Evolutionary conservation across 352 stramenopile genomes (phyloP).

Genomic region (Phytophthora crassamura): DNA sequence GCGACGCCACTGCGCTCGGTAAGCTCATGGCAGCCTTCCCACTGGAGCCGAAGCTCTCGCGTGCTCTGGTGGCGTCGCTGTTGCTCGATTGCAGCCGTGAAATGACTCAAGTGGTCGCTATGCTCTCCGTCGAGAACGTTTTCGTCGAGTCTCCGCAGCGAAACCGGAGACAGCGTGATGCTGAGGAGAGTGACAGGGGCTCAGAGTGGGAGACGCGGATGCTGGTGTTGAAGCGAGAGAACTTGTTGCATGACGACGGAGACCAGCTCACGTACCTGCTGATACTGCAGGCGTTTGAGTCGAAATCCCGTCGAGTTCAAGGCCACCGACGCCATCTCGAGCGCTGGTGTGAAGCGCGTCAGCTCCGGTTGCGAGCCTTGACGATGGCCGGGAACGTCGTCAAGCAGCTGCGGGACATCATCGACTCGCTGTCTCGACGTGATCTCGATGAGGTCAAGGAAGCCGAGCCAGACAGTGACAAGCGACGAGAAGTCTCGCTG

Average conservation of each 20-base stretch:
- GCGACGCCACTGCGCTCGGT: constrained; percentile 65
- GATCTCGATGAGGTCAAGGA: constrained; percentile 40
- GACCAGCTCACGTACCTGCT: constrained; percentile 66
- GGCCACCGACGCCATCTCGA: constrained; percentile 32
- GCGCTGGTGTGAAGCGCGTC: constrained; percentile 60
- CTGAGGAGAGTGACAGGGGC: constrained; percentile 23
- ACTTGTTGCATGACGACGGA: constrained; percentile 56
- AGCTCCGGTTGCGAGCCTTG: constrained; percentile 60
- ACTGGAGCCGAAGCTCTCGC: constrained; percentile 76
- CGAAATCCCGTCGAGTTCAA: constrained; percentile 16
- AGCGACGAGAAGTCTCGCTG: constrained; percentile 13
- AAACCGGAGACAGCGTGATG: constrained; percentile 1
- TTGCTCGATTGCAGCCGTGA: constrained; percentile 62
- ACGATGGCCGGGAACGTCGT: constrained; percentile 59
- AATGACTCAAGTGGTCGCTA: constrained; percentile 77
- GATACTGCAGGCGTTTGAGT: constrained; percentile 55
- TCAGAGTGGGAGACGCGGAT: constrained; percentile 50
- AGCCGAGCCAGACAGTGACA: constrained; percentile 14
- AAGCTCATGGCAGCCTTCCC: constrained; percentile 88
- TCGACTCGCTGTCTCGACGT: constrained; percentile 36
- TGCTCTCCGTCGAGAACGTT: constrained; percentile 87
- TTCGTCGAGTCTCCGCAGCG: constrained; percentile 49
- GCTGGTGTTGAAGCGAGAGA: constrained; percentile 46
- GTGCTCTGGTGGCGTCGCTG: constrained; percentile 71
- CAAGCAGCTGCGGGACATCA: constrained; percentile 69